These are phyloP conservation scores for Cordyceps farinosa DNA, from an alignment of 2,329 filamentous ascomycete genomes.

Conservation along the genomic window DNA sequence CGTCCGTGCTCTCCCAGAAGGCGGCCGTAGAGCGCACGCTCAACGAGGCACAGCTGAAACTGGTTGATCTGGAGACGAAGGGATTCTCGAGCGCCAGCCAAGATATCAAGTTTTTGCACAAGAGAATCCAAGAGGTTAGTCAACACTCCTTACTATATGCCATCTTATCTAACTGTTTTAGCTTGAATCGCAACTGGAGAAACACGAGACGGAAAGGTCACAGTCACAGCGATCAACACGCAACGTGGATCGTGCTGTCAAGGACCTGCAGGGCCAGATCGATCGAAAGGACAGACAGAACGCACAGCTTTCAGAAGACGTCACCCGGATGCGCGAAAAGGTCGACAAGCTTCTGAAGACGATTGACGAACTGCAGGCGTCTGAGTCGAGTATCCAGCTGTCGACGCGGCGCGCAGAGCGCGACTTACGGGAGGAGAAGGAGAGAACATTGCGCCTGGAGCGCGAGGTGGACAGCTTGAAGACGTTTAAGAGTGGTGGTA, in stretches of 20 bases:
- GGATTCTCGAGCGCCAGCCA: conserved; percentile 92
- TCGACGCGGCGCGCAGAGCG: conserved; percentile 81
- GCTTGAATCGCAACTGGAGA: conserved; percentile 84
- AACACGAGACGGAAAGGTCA: conserved; percentile 72
- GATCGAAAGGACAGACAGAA: conserved; percentile 91
- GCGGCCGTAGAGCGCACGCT: conserved; percentile 82
- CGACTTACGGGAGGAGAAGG: conserved; percentile 82
- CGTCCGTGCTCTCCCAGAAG: conserved; percentile 85
- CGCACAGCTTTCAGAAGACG: conserved; percentile 74
- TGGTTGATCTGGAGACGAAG: conserved; percentile 95
- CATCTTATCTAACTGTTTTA: conserved; percentile 35
- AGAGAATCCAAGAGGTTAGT: conserved; percentile 79
- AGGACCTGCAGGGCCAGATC: conserved; percentile 87
- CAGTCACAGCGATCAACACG: conserved; percentile 83
- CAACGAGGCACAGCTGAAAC: conserved; percentile 83
- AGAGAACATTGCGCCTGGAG: conserved; percentile 77
- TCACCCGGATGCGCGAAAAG: conserved; percentile 83
- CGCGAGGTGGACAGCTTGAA: conserved; percentile 85
- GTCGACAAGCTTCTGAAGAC: conserved; percentile 82
- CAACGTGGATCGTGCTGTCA: conserved; percentile 89
- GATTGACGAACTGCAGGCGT: conserved; percentile 90
- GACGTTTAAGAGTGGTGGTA: conserved; percentile 53
- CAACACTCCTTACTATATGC: neutral
- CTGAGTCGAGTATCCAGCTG: conserved; percentile 77
- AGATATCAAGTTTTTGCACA: conserved; percentile 91